These are phyloP conservation scores for Corchorus olitorius DNA, from an alignment of 345 rosid genomes.

Conservation along the genomic window DNA sequence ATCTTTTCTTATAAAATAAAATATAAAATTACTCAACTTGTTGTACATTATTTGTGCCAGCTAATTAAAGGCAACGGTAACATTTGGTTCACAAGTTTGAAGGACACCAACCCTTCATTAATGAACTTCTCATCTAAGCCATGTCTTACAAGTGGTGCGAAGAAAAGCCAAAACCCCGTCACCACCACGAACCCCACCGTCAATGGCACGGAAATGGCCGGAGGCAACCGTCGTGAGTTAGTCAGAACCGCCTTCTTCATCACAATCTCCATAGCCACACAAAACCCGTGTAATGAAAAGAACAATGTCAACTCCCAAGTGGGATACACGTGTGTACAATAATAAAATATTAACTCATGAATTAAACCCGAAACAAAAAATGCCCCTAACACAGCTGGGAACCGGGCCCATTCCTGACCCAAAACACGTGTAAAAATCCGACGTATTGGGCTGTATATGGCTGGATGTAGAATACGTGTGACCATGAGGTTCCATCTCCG, in stretches of 20 bases:
- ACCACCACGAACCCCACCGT: conserved; percentile 38
- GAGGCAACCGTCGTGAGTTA: conserved; percentile 21
- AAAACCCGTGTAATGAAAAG: conserved; percentile 57
- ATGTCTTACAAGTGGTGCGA: conserved; percentile 45
- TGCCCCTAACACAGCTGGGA: conserved; percentile 39
- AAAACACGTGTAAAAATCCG: background rate
- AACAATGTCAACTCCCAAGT: conserved; percentile 82
- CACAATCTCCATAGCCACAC: conserved; percentile 43
- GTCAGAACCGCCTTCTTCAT: conserved; percentile 26
- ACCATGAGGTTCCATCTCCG: conserved; percentile 75
- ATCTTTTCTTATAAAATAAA: no score
- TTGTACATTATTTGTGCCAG: no score
- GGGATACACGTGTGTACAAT: conserved; percentile 38
- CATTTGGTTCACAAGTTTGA: conserved; percentile 21
- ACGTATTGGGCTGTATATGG: conserved; percentile 52
- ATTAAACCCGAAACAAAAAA: conserved; percentile 61
- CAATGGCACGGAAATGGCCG: conserved; percentile 33
- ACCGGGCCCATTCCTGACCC: conserved; percentile 29
- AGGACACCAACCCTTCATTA: conserved; percentile 28
- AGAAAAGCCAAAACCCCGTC: conserved; percentile 50
- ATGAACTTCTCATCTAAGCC: conserved; percentile 38
- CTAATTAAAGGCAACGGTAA: no score
- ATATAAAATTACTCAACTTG: no score
- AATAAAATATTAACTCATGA: conserved; percentile 58
- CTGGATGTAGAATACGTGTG: conserved; percentile 43